A percentile compares a stretch with the other conserved stretches of the same genome.
These are phyloP conservation scores for Rutstroemia sp. DNA, from an alignment of 2,329 filamentous ascomycete genomes.

Conservation along the genomic window DNA sequence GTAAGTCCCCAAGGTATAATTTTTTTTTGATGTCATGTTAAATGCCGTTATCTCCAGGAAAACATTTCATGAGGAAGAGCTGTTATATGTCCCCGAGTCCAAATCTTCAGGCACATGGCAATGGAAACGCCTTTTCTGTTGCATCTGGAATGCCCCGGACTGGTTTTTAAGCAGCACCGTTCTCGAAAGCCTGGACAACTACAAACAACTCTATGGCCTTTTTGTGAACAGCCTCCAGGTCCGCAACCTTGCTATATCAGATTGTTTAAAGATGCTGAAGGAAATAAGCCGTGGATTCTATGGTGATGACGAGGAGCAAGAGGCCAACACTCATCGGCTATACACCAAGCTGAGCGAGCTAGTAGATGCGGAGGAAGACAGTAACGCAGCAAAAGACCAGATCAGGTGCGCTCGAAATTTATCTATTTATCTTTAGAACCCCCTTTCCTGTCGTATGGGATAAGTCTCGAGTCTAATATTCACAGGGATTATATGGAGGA, in stretches of 20 bases:
- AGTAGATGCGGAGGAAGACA: too few species aligned
- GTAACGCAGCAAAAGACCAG: too few species aligned
- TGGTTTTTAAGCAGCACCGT: neutral
- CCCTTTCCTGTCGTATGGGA: too few species aligned
- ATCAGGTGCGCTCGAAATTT: too few species aligned
- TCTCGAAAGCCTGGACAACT: neutral
- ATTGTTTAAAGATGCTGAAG: too few species aligned
- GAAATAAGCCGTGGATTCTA: too few species aligned
- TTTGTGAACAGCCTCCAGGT: neutral
- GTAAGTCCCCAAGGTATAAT: neutral
- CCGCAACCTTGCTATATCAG: too few species aligned
- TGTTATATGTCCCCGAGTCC: neutral
- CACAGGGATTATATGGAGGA: neutral
- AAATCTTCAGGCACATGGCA: neutral
- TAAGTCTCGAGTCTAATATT: neutral
- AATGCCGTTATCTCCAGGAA: neutral
- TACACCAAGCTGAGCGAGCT: too few species aligned
- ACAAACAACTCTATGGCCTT: neutral
- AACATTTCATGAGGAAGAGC: neutral
- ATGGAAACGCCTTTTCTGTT: neutral
- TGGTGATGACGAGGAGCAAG: too few species aligned
- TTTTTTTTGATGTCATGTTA: neutral
- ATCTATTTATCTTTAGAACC: too few species aligned
- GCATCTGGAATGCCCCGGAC: neutral
- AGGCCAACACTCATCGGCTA: too few species aligned